phyloP scores from a whole-genome alignment of 1,139 yeast species.

The Yamadazyma siamensis region DNA sequence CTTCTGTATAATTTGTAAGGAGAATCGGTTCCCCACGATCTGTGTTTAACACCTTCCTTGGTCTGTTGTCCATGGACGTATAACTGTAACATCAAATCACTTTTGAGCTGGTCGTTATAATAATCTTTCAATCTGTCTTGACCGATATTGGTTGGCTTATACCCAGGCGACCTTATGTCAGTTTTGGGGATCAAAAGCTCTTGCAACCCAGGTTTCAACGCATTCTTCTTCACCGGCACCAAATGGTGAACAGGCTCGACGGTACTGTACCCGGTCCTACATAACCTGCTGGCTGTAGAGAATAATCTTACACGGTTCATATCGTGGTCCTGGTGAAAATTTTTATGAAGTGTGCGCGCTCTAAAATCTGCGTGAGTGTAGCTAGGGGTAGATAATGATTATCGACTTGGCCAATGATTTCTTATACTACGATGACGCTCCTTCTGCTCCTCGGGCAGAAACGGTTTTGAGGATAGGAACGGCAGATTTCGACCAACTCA shows the following conservation, averaged over 20 bases:
- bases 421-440: no score
- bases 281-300: conserved; percentile 18
- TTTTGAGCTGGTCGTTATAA: conserved; percentile 65
- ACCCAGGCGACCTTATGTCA: conserved; percentile 76
- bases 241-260: conserved; percentile 91
- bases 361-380: no score
- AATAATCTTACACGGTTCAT: conserved; percentile 14
- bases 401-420: neutral
- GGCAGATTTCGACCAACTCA: conserved; percentile 3
- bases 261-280: conserved; percentile 71
- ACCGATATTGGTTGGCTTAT: conserved; percentile 63
- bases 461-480: conserved; percentile 3
- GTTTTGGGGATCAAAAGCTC: conserved; percentile 62
- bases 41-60: conserved; percentile 64
- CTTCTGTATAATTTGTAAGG: conserved; percentile 89
- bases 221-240: conserved; percentile 68
- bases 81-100: conserved; percentile 75
- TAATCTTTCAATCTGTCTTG: conserved; percentile 83
- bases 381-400: no score
- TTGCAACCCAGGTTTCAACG: conserved; percentile 66
- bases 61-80: conserved; percentile 61
- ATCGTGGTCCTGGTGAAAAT: conserved; percentile 5
- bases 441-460: no score
- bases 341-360: conserved; percentile 3
- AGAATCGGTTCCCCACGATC: conserved; percentile 86